Evolutionary conservation across 2,329 filamentous ascomycete genomes (phyloP).

Genomic region (Aspergillus oerlinghausenensis): DNA sequence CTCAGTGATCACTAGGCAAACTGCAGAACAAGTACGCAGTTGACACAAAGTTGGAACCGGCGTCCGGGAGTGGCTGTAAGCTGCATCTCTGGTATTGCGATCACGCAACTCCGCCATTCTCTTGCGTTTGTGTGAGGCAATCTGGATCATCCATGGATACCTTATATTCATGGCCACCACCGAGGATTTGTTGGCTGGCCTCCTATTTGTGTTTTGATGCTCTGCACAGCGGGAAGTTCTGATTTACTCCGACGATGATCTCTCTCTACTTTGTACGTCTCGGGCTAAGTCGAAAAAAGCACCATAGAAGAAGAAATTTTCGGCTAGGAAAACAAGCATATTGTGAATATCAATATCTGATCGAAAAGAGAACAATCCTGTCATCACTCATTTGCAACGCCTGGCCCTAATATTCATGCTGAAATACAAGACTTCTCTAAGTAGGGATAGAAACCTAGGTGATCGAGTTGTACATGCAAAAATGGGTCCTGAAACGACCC

Average conservation of each 20-base stretch:
- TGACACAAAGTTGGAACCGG: neutral
- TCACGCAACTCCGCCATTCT: neutral
- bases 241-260: neutral
- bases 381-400: conserved; percentile 5
- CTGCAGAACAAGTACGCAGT: neutral
- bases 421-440: conserved; percentile 1
- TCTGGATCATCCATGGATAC: neutral
- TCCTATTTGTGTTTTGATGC: neutral
- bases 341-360: neutral
- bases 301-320: neutral
- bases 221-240: neutral
- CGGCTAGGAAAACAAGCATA: neutral
- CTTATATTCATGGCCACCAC: neutral
- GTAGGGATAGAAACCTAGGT: neutral
- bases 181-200: neutral
- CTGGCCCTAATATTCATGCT: conserved; percentile 7
- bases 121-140: neutral
- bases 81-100: neutral
- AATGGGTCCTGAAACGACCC: neutral
- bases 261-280: neutral
- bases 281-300: neutral
- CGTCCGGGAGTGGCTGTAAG: neutral
- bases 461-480: conserved; percentile 11
- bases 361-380: neutral
- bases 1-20: neutral